Base-by-base conservation (phyloP, 352 stramenopile species). In the Poterioochromonas sp. region DNA sequence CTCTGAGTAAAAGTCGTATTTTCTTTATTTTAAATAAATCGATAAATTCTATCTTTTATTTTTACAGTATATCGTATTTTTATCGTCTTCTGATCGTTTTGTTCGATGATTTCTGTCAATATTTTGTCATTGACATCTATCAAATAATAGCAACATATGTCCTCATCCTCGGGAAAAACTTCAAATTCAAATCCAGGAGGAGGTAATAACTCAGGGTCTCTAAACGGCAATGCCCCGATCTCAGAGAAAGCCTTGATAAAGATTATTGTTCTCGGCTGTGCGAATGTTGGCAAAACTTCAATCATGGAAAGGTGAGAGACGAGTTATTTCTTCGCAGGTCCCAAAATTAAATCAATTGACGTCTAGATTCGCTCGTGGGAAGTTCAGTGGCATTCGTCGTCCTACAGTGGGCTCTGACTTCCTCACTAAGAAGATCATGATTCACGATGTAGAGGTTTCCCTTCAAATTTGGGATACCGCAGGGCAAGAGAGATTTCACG, bases 381-480 rank as follows among this genome's bases (percentile, higher is more conserved):
- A 63, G 15, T 80, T 77, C 32, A 41, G 0, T 63, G 47, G 26
- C 5, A 44, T 43, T 34, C 58, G 76, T 35, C n/a, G 60, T 11
- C 47, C 60, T 5, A 80, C 76, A 29, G 35, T 68, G n/a, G 76
- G 76, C 26, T n/a, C 76, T n/a, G 76, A 80, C 39, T 80, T 80
- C 51, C 37, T 76, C 0, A 62, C 76, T 32, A 80, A 80, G 62
- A 44, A 58, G 37, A 29, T 80, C 35, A 18, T 73, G 2, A 29
- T 80, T 26, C n/a, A 64, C 3, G 76, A 62, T 11, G 1, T 12
- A 22, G 60, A 76, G 22, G 62, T 80, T 15, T 26, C 29, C 20
- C 26, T 80, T 0, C 64, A 77, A n/a, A 76, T 80, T 32, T 86
- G 83, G 83, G 83, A 86, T 69, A 86, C 83, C 37, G 83, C 83